Conservation (phyloP, 331 rosid genomes). For the Telfairia occidentalis region DNA sequence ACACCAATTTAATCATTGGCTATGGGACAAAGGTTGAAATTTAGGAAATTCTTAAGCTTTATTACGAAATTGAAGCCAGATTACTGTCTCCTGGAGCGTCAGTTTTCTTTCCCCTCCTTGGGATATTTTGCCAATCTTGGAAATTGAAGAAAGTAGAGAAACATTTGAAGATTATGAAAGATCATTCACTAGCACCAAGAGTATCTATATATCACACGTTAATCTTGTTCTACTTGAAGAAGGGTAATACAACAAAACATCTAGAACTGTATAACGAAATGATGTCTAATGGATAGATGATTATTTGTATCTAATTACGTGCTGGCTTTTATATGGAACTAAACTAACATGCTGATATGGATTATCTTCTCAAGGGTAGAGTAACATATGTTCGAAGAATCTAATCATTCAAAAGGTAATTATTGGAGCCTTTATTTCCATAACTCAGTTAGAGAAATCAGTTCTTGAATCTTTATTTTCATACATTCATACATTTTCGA, state of each 20-base stretch:
- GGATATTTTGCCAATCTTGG: constrained; percentile 38
- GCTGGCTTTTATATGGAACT: not conserved
- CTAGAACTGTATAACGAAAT: constrained; percentile 24
- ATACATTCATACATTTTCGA: too few relatives aligned
- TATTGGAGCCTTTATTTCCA: not conserved
- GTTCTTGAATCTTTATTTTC: too few relatives aligned
- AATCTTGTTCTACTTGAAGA: constrained; percentile 28
- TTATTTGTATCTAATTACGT: not conserved
- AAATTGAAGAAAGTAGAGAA: constrained; percentile 56
- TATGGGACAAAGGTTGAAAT: constrained; percentile 30
- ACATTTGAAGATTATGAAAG: constrained; percentile 43
- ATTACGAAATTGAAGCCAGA: constrained; percentile 56
- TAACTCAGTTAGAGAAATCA: too few relatives aligned
- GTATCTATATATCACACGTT: constrained; percentile 28
- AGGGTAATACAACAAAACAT: constrained; percentile 32
- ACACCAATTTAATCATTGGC: constrained; percentile 41
- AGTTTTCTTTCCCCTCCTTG: constrained; percentile 32
- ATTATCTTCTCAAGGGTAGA: not conserved
- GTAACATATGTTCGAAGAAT: not conserved
- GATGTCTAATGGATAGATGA: constrained; percentile 20
- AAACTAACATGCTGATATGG: not conserved
- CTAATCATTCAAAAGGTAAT: not conserved
- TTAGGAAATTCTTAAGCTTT: constrained; percentile 51
- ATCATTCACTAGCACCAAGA: constrained; percentile 28
- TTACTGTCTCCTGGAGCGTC: constrained; percentile 40